These are phyloP conservation scores for Hanseniaspora vineae DNA, from an alignment of 805 yeast genomes.

Conservation along the genomic window DNA sequence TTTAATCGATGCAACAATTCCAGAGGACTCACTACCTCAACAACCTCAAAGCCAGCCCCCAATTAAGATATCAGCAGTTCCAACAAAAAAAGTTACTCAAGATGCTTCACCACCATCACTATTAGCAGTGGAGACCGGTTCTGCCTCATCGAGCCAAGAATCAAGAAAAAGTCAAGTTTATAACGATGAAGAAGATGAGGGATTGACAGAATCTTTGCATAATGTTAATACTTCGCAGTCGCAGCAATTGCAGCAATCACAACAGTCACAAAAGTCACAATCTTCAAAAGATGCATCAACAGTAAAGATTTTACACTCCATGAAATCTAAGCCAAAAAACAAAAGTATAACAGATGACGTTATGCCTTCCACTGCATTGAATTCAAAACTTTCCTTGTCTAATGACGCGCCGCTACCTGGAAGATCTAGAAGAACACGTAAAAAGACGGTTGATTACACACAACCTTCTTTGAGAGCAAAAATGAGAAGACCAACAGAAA, in stretches of 20 bases:
- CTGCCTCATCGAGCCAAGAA: not conserved
- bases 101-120: not conserved
- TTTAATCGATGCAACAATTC: not conserved
- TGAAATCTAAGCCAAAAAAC: constrained; percentile 20
- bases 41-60: not conserved
- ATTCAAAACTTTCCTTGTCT: constrained; percentile 9
- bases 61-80: not conserved
- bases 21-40: not conserved
- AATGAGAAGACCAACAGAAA: constrained; percentile 52
- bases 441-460: constrained; percentile 50
- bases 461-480: constrained; percentile 55
- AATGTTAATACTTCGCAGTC: no score
- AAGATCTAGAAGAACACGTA: constrained; percentile 37
- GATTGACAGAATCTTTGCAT: not conserved
- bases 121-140: not conserved
- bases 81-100: not conserved
- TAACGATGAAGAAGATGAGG: not conserved
- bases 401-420: constrained; percentile 9
- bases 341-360: constrained; percentile 26
- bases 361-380: constrained; percentile 21
- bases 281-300: not conserved
- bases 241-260: no score
- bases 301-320: constrained; percentile 18
- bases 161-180: not conserved
- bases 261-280: not conserved